Conservation (phyloP, 1,284 basidiomycete genomes). For the Moniliella sp. region DNA sequence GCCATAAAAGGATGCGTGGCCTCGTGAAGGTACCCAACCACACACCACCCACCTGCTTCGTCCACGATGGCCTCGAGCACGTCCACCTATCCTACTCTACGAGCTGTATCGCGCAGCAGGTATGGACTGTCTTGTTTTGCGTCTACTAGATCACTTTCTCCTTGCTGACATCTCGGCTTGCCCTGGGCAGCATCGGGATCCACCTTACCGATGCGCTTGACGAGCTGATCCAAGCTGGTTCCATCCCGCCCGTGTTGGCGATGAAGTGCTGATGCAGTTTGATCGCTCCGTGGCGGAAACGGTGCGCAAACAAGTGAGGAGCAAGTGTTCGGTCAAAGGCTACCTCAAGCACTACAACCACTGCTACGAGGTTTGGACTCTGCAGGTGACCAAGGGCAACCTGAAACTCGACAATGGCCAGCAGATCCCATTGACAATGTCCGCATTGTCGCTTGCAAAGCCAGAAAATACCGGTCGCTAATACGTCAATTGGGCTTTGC, state of each 20-base stretch:
- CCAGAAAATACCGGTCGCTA: no score
- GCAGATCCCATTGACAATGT: constrained; percentile 17
- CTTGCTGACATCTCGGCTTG: no score
- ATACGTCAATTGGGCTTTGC: no score
- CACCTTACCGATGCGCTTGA: constrained; percentile 95
- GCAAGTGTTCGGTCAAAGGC: constrained; percentile 24
- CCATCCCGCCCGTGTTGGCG: constrained; percentile 86
- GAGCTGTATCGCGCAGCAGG: no score
- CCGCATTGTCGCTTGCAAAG: constrained; percentile 33
- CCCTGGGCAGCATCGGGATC: constrained; percentile 87
- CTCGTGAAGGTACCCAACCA: no score
- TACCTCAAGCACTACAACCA: constrained; percentile 26
- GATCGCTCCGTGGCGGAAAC: constrained; percentile 30
- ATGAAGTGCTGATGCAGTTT: constrained; percentile 62
- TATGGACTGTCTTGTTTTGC: no score
- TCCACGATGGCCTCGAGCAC: no score
- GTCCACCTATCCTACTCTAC: no score
- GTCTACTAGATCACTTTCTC: no score
- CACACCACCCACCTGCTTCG: no score
- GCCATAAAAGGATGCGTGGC: no score
- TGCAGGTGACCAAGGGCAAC: constrained; percentile 23
- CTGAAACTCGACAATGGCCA: constrained; percentile 31
- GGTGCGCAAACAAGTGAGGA: constrained; percentile 23
- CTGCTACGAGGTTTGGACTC: constrained; percentile 33
- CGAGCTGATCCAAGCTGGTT: constrained; percentile 86